Evolutionary conservation across 345 rosid genomes (phyloP).

Genomic region (Salix exigua): DNA sequence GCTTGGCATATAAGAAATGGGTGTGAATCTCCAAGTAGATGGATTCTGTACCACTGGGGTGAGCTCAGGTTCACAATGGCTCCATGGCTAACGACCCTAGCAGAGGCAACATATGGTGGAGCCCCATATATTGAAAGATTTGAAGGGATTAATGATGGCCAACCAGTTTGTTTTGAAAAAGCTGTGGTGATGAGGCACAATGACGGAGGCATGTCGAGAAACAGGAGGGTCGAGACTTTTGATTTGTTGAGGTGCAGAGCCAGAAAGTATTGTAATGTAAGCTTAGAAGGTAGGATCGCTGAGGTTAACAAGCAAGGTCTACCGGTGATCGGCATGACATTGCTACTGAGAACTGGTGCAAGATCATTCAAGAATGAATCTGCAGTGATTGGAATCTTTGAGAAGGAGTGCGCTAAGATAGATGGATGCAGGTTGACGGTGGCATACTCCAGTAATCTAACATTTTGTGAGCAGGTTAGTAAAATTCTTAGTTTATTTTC

Average conservation of each 20-base stretch:
- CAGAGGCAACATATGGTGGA: constrained; percentile 42
- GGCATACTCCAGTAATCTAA: constrained; percentile 58
- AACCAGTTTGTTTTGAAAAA: constrained; percentile 62
- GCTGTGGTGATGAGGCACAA: constrained; percentile 78
- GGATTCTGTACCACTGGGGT: constrained; percentile 74
- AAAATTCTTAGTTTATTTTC: not conserved
- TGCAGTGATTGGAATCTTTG: constrained; percentile 39
- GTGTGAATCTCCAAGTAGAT: constrained; percentile 45
- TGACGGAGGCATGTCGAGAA: constrained; percentile 73
- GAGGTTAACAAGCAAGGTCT: not conserved
- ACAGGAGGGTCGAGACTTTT: constrained; percentile 54
- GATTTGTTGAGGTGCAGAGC: constrained; percentile 61
- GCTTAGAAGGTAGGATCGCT: constrained; percentile 1
- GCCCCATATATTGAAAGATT: constrained; percentile 29
- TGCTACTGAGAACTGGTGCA: constrained; percentile 64
- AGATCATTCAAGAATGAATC: constrained; percentile 71
- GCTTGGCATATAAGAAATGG: constrained; percentile 57
- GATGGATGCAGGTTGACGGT: constrained; percentile 59
- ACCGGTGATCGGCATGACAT: constrained; percentile 49
- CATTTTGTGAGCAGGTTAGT: constrained; percentile 64
- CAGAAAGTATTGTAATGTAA: constrained; percentile 47
- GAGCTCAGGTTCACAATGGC: constrained; percentile 56
- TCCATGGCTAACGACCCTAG: constrained; percentile 40
- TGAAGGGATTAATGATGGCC: constrained; percentile 20
- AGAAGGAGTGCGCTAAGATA: constrained; percentile 46